These are phyloP conservation scores for Thalassiosira hispida DNA, from an alignment of 352 stramenopile genomes.

Conservation along the genomic window DNA sequence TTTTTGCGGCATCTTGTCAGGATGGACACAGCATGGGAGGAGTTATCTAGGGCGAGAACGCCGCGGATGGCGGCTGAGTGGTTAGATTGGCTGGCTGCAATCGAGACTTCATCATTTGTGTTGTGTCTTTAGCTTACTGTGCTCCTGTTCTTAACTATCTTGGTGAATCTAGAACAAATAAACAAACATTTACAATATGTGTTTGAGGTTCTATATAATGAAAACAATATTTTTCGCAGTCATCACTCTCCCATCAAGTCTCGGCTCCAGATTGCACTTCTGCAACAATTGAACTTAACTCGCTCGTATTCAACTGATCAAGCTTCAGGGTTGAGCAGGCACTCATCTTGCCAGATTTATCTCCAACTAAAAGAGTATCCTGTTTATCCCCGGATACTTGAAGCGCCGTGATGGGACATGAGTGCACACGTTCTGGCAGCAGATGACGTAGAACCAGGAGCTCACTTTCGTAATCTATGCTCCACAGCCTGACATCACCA, in stretches of 20 bases:
- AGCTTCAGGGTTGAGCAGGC: slow-evolving; percentile 77
- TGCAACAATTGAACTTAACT: slow-evolving; percentile 36
- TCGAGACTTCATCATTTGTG: too few relatives aligned
- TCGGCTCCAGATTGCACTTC: slow-evolving; percentile 25
- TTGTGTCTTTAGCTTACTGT: too few relatives aligned
- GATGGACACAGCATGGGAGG: too few relatives aligned
- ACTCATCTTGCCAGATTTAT: slow-evolving; percentile 84
- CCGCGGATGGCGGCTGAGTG: too few relatives aligned
- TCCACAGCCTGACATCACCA: slow-evolving; percentile 83
- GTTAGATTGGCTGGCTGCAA: too few relatives aligned
- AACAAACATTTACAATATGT: slow-evolving; percentile 31
- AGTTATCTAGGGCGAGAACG: too few relatives aligned
- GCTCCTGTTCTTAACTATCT: too few relatives aligned
- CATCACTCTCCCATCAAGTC: background rate
- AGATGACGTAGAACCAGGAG: slow-evolving; percentile 68
- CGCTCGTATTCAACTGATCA: slow-evolving; percentile 60
- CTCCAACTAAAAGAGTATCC: slow-evolving; percentile 82
- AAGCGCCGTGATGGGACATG: slow-evolving; percentile 79
- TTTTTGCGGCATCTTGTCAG: too few relatives aligned
- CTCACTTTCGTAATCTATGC: slow-evolving; percentile 71
- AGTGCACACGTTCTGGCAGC: slow-evolving; percentile 78
- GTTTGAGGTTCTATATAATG: slow-evolving; percentile 13
- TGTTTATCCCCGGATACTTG: slow-evolving; percentile 72
- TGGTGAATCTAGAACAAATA: too few relatives aligned
- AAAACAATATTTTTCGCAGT: slow-evolving; percentile 6